Evolutionary conservation across 2,329 filamentous ascomycete species (phyloP).

Genomic region (Aspergillus brunneoviolaceus): DNA sequence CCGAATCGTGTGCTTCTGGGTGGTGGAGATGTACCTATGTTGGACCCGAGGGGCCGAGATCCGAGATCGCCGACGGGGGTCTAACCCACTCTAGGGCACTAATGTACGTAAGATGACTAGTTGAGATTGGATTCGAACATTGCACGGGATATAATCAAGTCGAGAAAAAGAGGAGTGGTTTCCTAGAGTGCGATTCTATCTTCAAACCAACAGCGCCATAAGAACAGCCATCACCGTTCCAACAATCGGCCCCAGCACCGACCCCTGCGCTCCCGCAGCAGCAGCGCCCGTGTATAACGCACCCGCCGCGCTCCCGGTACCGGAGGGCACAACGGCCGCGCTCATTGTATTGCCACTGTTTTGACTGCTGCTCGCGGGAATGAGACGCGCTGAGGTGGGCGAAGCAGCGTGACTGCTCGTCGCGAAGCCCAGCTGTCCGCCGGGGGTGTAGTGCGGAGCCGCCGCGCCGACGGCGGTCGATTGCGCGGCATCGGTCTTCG

Average conservation of each 20-base stretch:
- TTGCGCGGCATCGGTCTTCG: not conserved
- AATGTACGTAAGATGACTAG: too few relatives aligned
- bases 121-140: too few relatives aligned
- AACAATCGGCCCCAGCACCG: not conserved
- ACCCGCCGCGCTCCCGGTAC: not conserved
- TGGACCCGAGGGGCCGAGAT: too few relatives aligned
- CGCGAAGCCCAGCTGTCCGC: not conserved
- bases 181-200: too few relatives aligned
- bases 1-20: too few relatives aligned
- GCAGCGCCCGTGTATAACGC: not conserved
- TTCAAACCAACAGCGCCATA: not conserved
- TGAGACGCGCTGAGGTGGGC: not conserved
- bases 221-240: not conserved
- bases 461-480: not conserved
- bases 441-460: not conserved
- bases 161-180: too few relatives aligned
- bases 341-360: not conserved
- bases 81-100: too few relatives aligned
- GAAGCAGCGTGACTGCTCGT: not conserved
- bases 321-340: not conserved
- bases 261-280: not conserved
- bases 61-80: too few relatives aligned
- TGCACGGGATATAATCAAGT: too few relatives aligned
- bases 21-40: too few relatives aligned
- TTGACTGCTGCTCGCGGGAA: not conserved